Conservation (phyloP, 2,329 filamentous ascomycete genomes). For the Paraphoma chrysanthemicola region DNA sequence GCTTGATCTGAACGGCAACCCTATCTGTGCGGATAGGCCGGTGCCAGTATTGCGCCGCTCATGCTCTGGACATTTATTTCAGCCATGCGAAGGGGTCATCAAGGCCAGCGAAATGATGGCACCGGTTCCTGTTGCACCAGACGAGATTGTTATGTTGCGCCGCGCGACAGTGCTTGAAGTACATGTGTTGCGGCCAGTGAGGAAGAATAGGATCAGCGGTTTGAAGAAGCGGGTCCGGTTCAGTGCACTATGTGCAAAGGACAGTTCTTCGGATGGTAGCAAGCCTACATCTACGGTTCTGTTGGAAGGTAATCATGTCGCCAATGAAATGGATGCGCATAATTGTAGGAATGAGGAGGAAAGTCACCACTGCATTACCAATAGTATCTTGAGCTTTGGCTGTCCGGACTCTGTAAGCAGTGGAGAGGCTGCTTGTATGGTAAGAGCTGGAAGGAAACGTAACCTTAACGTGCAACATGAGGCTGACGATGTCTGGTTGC, state of each 20-base stretch:
- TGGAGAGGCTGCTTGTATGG: not conserved
- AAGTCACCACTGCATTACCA: not conserved
- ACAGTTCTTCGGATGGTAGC: not conserved
- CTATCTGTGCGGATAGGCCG: not conserved
- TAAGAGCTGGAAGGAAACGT: not conserved
- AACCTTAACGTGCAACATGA: not conserved
- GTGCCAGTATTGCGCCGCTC: not conserved
- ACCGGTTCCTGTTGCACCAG: not conserved
- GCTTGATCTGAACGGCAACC: slow-evolving; percentile 1
- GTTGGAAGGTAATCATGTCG: not conserved
- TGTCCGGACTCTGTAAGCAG: not conserved
- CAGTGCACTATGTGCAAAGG: not conserved
- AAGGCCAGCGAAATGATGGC: not conserved
- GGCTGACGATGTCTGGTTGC: not conserved
- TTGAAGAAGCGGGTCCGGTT: not conserved
- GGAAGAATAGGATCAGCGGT: not conserved
- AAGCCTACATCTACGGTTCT: not conserved
- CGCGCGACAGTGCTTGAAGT: not conserved
- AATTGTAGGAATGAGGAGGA: not conserved
- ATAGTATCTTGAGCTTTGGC: not conserved
- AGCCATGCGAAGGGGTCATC: not conserved
- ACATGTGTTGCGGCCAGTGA: not conserved
- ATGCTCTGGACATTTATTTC: not conserved
- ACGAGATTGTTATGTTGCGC: not conserved
- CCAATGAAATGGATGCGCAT: not conserved